Conservation (phyloP, 2,329 filamentous ascomycete genomes). For the Epichloe sp. region DNA sequence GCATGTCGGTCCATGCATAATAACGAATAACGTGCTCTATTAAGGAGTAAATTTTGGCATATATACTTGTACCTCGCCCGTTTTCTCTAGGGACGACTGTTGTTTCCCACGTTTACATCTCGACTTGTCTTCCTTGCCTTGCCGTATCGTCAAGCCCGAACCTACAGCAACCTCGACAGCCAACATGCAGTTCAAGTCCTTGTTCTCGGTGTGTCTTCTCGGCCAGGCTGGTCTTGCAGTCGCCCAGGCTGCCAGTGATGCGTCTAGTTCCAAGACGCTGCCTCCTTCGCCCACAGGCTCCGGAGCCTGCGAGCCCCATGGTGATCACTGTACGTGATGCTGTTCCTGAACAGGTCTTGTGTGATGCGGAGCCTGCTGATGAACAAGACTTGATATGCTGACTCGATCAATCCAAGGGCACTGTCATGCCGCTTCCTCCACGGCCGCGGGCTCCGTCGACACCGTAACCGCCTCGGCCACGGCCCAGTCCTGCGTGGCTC, state of each 20-base stretch:
- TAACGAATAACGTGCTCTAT: not conserved
- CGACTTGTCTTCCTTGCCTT: not conserved
- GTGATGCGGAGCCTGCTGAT: too few species aligned
- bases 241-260: slow-evolving; percentile 1
- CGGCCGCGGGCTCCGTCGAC: not conserved
- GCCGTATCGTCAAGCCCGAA: not conserved
- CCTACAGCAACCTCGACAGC: not conserved
- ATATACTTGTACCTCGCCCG: too few species aligned
- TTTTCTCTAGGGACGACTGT: too few species aligned
- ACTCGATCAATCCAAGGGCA: slow-evolving; percentile 5
- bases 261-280: slow-evolving; percentile 2
- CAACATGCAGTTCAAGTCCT: slow-evolving; percentile 7
- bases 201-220: slow-evolving; percentile 7
- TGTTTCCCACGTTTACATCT: too few species aligned
- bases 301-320: slow-evolving; percentile 8
- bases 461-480: slow-evolving; percentile 1
- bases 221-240: slow-evolving; percentile 5
- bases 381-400: not conserved
- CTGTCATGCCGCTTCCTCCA: slow-evolving; percentile 6
- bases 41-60: not conserved
- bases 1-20: not conserved
- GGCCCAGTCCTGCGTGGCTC: slow-evolving; percentile 4
- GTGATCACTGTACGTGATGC: slow-evolving; percentile 8
- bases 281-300: slow-evolving; percentile 10
- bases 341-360: not conserved